Evolutionary conservation across 768 basidiomycete genomes (phyloP), one percentile per base, ranked within the genome.

Genomic region (Lanmaoa pseudosensibilis): DNA sequence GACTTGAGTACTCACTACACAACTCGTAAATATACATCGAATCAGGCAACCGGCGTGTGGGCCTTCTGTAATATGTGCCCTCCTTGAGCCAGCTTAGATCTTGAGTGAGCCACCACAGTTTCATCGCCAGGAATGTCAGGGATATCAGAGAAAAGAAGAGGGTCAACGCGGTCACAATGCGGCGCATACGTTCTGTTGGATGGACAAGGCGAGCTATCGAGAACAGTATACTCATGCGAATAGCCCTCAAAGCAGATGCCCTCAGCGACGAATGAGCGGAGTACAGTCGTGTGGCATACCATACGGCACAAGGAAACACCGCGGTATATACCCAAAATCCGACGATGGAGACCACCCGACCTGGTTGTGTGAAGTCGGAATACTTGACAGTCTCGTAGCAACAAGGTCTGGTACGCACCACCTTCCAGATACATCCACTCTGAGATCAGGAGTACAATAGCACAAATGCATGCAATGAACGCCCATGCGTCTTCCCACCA

Each of bases 401-500:
- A 53, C 10, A 36, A 50, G 11, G 34, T 30, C 10, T 8, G 30
- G n/a, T 47, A 62, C 60, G 32, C n/a, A 65, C 65, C 56, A 18
- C 63, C 63, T 33, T 62, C 18, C 23, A 64, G 37, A 40, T 57
- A 54, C 36, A 58, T 30, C 60, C 65, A 67, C 21, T 54, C 56
- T 2, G 51, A 30, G 19, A 18, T 34, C 40, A 68, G 15, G 21
- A 53, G 45, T n/a, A 43, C 7, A 32, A 46, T 46, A 25, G 47
- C 57, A 49, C 45, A 54, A 7, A 56, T 9, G 25, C 46, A 51
- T 32, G 56, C 64, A 38, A 63, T 21, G 6, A 46, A 27, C 7
- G 62, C 57, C 51, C 54, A 67, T 1, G 52, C 50, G n/a, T 69
- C 68, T 25, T 67, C 67, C 61, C 65, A 69, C 59, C 65, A 59